Evolutionary conservation across 2,329 filamentous ascomycete genomes (phyloP), one percentile per base, ranked within the genome.

Genomic region (Alternaria hordeiaustralica): DNA sequence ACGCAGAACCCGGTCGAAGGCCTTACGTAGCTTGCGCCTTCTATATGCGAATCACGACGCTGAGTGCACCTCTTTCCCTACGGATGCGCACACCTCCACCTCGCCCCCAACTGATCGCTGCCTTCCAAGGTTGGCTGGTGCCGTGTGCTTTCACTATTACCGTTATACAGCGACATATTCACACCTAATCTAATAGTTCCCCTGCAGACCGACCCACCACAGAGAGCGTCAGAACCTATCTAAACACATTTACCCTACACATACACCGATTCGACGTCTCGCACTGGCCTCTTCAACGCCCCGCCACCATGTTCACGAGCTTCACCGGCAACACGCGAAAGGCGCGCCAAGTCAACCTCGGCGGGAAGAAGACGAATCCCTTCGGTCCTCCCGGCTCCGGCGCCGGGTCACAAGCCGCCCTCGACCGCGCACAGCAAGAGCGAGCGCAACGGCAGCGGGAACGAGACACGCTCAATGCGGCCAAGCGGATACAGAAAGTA

Each of bases 321-420:
- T 99, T 99, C 83, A 96, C 92, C 23, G 96, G 96, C 72, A 92
- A 84, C 81, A 92, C 93, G 73, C 90, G 93, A 75, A 92, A 92
- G 70, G 90, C 91, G 65, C 90, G 96, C 69, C 94, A 97, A 79
- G 93, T 98, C 78, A 97, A 98, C 81, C 90, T 99, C 65, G 96
- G 93, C 70, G 96, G 94, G 66, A 91, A 94, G 71, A 88, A 88
- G 69, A 84, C 85, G 55, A 97, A 97, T 75, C 93, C 94, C 4
- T 97, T 96, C 79, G 89, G 86, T 55, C 81, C 80, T 58, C 79
- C 87, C 64, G 87, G 87, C 69, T 80, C 81, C 63, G 86, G 86
- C 15, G 85, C 88, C 1, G 90, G 89, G 18, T 86, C 92, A 6
- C 92, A 93, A 72, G 90, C 91, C 73, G 91, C 94, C 2, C 87